Base-by-base conservation (phyloP, 169 alveolate genomes). In the Plasmodium cynomolgi region DNA sequence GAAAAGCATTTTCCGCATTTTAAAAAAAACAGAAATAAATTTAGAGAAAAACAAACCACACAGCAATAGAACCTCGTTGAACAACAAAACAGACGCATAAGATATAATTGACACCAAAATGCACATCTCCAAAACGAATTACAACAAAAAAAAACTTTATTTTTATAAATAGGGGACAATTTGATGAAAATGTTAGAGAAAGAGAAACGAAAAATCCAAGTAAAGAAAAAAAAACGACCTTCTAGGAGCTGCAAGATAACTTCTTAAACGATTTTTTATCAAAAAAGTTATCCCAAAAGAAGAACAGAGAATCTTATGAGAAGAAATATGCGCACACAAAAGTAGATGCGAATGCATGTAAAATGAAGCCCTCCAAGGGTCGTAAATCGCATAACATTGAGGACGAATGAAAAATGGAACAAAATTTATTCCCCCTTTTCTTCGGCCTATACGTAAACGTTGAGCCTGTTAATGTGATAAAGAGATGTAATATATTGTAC, bases 181-280 rank as follows among this genome's bases (percentile, higher is more conserved):
- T 68, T 23, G 68, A 77, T 75, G 37, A 88, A 3, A 41, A 37
- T 50, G 74, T 75, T 75, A 37, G 33, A 15, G 74, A 56, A 77
- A 58, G 73, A 2, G 83, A 79, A 58, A 80, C 33, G 72, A 31
- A 47, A 47, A 84, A 5, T 44, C 47, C 71, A 15, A 26, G 50
- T 33, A 80, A 79, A 26, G 90, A 74, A 33, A 74, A 88, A 37
- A 37, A 79, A 80, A 44, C 33, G 73, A 62, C 2, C 39, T 80
- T 80, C 81, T 62, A 20, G 50, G 50, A 88, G 39, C 20, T 68
- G 4, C 77, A 80, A 56, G 79, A 88, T 29, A 56, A 47, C 9
- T 34, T 79, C 44, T 47, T 79, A 6, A 88, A 13, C 47, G 79
- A 79, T 62, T 58, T 88, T 33, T 54, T 88, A 71, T 79, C 82